Base-by-base conservation (phyloP, 2,329 filamentous ascomycete genomes). In the Aureobasidium musti region DNA sequence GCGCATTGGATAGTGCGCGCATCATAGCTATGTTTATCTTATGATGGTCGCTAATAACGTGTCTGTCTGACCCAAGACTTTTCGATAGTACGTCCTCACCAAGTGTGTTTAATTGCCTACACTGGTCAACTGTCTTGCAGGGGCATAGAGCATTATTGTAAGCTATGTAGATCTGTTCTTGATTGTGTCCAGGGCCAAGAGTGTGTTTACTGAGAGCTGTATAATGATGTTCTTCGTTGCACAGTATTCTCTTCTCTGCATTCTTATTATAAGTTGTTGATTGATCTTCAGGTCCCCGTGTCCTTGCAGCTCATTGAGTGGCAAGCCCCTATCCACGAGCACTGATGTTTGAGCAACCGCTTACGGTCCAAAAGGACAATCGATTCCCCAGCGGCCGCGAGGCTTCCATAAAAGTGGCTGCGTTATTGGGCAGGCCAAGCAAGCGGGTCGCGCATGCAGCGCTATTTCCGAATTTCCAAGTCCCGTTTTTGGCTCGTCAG, bases 361-460 rank as follows among this genome's bases (percentile, higher is more conserved):
- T 28, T 21, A 2, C 30, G 2, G 10, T 56, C 7, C 21, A 13
- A 37, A 60, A 45, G 23, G 21, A 52, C 43, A 63, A 63, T 63
- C 33, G 45, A 63, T 63, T 63, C 21, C 10, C 6, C 43, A 61
- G 21, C 33, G 39, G 59, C 59, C 59, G 45, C 59, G 59, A 52
- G 43, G 59, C 59, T 21, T 39, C 52, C 23, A 35, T 52, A 50
- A 63, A 33, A 52, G 59, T 50, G 43, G 59, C 59, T 52, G 59
- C 33, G 17, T 50, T 63, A 63, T 50, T 63, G 59, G 59, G 43
- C 28, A n/a, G 43, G 59, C 59, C 59, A 63, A 63, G 59, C 8
- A 52, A 63, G 49, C 59, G 59, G 28, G 23, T 37, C 35, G 53
- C 23, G 54, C 37, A n/a, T 41, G 39, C 17, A 30, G 17, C 53